Evolutionary conservation across 2,329 filamentous ascomycete genomes (phyloP).

Genomic region (Pseudogymnoascus sp.): DNA sequence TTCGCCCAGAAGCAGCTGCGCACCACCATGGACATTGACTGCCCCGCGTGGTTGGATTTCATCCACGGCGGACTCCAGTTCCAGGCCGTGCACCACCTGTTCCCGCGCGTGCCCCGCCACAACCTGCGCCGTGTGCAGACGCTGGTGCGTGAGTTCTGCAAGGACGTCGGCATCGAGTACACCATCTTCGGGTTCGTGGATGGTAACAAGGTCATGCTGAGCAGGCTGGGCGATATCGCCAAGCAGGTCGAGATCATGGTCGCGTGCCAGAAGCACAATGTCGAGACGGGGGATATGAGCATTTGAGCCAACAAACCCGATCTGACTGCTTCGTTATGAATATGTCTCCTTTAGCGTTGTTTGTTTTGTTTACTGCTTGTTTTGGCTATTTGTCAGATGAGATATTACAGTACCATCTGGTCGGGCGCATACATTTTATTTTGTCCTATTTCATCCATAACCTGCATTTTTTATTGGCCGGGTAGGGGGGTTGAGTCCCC

Average conservation of each 20-base stretch:
- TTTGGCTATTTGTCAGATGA: background rate
- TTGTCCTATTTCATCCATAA: background rate
- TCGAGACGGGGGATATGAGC: constrained; percentile 28
- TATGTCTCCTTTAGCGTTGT: constrained; percentile 2
- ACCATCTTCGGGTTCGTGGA: constrained; percentile 53
- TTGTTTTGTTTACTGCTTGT: background rate
- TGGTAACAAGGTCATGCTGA: constrained; percentile 52
- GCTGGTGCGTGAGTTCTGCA: constrained; percentile 55
- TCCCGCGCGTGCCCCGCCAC: constrained; percentile 60
- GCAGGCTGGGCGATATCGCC: constrained; percentile 49
- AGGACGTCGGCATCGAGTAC: constrained; percentile 58
- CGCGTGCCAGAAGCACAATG: constrained; percentile 48
- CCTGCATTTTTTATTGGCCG: constrained; percentile 4
- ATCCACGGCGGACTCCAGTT: constrained; percentile 67
- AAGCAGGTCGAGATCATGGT: constrained; percentile 54
- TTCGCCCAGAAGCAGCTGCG: constrained; percentile 63
- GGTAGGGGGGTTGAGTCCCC: background rate
- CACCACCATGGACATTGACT: constrained; percentile 69
- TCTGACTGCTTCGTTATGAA: background rate
- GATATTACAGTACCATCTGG: constrained; percentile 3
- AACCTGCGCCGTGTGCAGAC: constrained; percentile 56
- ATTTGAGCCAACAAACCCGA: background rate
- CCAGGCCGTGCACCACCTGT: constrained; percentile 64
- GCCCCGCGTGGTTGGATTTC: constrained; percentile 64
- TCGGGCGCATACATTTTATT: background rate